Conservation (phyloP, 1,284 basidiomycete genomes). For the Ustilago vetiveriae region DNA sequence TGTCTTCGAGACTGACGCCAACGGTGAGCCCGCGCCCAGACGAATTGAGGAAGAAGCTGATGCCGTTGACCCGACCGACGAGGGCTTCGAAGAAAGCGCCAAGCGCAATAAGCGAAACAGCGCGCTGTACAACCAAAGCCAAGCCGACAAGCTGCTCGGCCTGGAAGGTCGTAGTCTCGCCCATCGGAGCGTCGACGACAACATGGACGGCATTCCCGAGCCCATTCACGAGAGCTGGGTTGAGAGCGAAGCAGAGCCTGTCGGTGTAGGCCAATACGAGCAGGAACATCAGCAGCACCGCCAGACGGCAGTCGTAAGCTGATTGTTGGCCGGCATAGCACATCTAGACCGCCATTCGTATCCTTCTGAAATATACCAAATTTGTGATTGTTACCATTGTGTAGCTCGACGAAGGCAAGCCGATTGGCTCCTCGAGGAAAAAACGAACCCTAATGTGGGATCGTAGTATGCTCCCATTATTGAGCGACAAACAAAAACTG, state of each 20-base stretch:
- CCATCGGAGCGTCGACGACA: constrained; percentile 29
- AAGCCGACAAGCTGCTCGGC: constrained; percentile 46
- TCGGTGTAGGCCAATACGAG: neutral
- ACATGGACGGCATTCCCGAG: constrained; percentile 34
- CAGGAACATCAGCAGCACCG: constrained; percentile 13
- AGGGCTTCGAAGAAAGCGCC: constrained; percentile 3
- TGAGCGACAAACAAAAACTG: too few relatives aligned
- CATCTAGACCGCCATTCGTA: too few relatives aligned
- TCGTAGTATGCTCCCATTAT: too few relatives aligned
- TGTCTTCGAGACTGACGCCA: constrained; percentile 59
- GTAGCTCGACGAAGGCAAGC: too few relatives aligned
- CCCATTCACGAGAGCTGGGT: constrained; percentile 14
- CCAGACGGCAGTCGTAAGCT: constrained; percentile 14
- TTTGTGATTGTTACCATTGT: too few relatives aligned
- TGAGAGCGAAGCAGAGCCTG: neutral
- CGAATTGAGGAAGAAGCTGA: constrained; percentile 42
- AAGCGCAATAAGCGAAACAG: constrained; percentile 46
- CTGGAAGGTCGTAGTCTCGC: constrained; percentile 41
- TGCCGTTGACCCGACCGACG: constrained; percentile 1
- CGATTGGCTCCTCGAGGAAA: too few relatives aligned
- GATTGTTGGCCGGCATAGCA: too few relatives aligned
- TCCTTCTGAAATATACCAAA: too few relatives aligned
- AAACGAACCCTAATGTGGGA: too few relatives aligned
- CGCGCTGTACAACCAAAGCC: constrained; percentile 38
- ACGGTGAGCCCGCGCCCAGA: constrained; percentile 49